Evolutionary conservation across 2,329 filamentous ascomycete species (phyloP).

Genomic region (Colletotrichum caudatum): DNA sequence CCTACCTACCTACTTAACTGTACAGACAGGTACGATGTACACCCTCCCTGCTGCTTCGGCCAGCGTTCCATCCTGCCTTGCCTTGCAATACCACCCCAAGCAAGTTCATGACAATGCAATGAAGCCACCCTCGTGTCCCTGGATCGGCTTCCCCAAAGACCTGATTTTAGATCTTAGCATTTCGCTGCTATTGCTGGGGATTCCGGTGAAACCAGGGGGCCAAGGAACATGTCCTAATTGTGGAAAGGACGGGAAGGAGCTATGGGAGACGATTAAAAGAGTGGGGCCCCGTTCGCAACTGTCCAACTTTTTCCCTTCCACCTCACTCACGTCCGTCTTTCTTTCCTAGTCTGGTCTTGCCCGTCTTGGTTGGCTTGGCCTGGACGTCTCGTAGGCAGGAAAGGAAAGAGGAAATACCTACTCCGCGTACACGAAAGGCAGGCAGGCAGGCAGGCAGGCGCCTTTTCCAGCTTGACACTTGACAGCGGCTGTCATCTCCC

Average conservation of each 20-base stretch:
- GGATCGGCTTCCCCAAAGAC: constrained; percentile 21
- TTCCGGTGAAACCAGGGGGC: constrained; percentile 26
- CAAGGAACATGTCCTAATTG: constrained; percentile 22
- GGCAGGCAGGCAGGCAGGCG: not conserved
- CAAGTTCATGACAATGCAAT: constrained; percentile 13
- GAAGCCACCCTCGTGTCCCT: not conserved
- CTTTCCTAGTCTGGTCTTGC: not conserved
- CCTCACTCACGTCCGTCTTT: no score
- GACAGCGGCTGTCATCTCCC: not conserved
- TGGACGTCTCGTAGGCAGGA: not conserved
- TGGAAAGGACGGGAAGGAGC: constrained; percentile 37
- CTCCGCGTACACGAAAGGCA: not conserved
- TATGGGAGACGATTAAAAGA: constrained; percentile 17
- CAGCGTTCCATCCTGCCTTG: constrained; percentile 24
- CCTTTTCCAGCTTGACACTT: not conserved
- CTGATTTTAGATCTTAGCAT: constrained; percentile 35
- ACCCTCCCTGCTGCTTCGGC: constrained; percentile 22
- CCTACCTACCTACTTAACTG: no score
- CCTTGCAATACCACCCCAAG: constrained; percentile 26
- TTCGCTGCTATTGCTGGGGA: constrained; percentile 27
- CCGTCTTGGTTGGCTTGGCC: no score
- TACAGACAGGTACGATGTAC: no score
- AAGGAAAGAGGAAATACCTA: not conserved
- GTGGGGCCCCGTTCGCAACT: not conserved
- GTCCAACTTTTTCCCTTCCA: constrained; percentile 16